phyloP scores from a whole-genome alignment of 2,329 filamentous ascomycete genomes.

The Aspergillus fructus region DNA sequence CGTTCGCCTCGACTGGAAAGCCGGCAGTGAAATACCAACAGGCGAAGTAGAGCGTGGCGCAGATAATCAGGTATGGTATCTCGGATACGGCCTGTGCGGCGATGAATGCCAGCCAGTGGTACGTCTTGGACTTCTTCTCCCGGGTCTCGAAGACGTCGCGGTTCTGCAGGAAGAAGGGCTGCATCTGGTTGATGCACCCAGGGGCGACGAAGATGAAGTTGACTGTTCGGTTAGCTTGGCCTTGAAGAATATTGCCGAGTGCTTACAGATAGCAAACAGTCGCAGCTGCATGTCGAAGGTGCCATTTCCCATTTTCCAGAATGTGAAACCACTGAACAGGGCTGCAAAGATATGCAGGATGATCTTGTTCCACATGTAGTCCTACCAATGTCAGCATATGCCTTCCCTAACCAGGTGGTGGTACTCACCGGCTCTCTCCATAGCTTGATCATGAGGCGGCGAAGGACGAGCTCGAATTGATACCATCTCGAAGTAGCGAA shows the following conservation, averaged over 20 bases:
- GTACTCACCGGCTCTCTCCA: constrained; percentile 60
- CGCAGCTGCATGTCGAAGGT: constrained; percentile 54
- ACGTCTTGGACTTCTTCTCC: constrained; percentile 63
- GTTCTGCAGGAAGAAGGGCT: constrained; percentile 58
- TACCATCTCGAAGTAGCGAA: constrained; percentile 42
- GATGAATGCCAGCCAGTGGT: constrained; percentile 61
- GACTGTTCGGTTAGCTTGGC: constrained; percentile 28
- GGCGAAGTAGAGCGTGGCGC: constrained; percentile 47
- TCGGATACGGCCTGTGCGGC: constrained; percentile 53
- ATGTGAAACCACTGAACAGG: constrained; percentile 53
- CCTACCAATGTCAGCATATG: constrained; percentile 63
- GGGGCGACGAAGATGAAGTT: constrained; percentile 64
- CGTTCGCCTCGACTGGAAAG: constrained; percentile 31
- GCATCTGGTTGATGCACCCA: constrained; percentile 58
- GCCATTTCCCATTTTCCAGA: constrained; percentile 60
- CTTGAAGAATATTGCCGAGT: background rate
- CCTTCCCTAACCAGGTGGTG: constrained; percentile 63
- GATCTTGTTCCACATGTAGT: constrained; percentile 64
- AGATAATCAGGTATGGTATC: constrained; percentile 47
- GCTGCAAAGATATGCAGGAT: constrained; percentile 50
- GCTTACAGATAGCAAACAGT: constrained; percentile 52
- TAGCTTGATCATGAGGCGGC: constrained; percentile 33
- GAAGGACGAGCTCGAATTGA: constrained; percentile 38
- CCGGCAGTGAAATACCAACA: constrained; percentile 64
- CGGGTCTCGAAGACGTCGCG: constrained; percentile 59